A percentile compares a stretch with the other conserved stretches of the same genome.
Evolutionary conservation across 1,284 basidiomycete genomes (phyloP).

Genomic region (Polyporus tsugae): DNA sequence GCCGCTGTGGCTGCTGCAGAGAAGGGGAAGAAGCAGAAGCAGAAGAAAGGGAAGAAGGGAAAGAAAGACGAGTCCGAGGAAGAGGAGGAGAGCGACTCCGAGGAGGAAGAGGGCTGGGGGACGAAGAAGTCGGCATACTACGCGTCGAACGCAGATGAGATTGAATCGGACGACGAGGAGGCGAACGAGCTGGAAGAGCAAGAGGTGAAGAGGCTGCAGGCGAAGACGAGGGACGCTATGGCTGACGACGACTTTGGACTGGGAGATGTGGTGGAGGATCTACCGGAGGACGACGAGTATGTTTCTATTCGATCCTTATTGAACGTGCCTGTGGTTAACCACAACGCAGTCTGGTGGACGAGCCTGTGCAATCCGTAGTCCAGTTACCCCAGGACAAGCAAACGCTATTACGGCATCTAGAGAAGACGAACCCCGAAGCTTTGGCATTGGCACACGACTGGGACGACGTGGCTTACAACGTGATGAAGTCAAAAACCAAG

Average conservation of each 20-base stretch:
- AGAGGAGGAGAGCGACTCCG: constrained; percentile 49
- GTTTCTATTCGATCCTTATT: constrained; percentile 33
- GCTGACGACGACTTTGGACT: constrained; percentile 88
- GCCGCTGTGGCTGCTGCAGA: constrained; percentile 35
- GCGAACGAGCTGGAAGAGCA: constrained; percentile 88
- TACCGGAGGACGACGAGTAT: constrained; percentile 51
- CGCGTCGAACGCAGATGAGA: constrained; percentile 80
- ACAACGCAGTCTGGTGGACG: constrained; percentile 44
- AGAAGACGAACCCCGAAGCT: constrained; percentile 83
- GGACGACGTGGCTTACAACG: constrained; percentile 68
- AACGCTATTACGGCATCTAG: constrained; percentile 76
- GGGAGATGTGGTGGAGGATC: constrained; percentile 63
- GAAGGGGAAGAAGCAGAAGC: constrained; percentile 47
- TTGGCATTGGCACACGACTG: constrained; percentile 79
- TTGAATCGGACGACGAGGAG: constrained; percentile 88
- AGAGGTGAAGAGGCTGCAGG: constrained; percentile 86
- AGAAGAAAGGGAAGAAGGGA: constrained; percentile 49
- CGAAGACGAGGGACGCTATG: constrained; percentile 77
- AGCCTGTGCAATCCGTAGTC: constrained; percentile 40
- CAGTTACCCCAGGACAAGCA: constrained; percentile 64
- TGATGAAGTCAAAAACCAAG: constrained; percentile 62
- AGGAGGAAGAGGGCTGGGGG: constrained; percentile 83
- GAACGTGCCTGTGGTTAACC: not conserved
- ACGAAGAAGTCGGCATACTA: constrained; percentile 82
- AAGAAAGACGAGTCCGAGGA: constrained; percentile 41